A percentile compares a stretch with the other conserved stretches of the same genome.
Evolutionary conservation across 345 rosid species (phyloP).

Genomic region (Eucalyptus polybractea): DNA sequence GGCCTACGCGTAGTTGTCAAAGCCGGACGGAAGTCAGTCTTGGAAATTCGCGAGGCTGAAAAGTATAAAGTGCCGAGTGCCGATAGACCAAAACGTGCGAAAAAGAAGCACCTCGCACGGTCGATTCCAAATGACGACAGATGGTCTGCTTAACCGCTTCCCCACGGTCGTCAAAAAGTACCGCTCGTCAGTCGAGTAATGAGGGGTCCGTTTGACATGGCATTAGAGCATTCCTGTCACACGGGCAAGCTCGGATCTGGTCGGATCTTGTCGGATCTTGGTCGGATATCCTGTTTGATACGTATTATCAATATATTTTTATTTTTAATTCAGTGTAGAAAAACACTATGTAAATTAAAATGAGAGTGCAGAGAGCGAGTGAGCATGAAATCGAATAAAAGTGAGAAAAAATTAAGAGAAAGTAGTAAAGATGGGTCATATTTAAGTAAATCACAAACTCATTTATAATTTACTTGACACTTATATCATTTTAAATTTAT

Average conservation of each 20-base stretch:
- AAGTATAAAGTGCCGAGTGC: background rate
- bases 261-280: too few relatives aligned
- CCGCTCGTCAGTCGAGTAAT: background rate
- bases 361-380: accelerated
- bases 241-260: too few relatives aligned
- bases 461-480: too few relatives aligned
- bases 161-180: background rate
- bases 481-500: too few relatives aligned
- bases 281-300: too few relatives aligned
- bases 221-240: background rate
- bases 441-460: too few relatives aligned
- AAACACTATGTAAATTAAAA: too few relatives aligned
- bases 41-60: background rate
- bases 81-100: background rate
- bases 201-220: background rate
- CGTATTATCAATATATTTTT: too few relatives aligned
- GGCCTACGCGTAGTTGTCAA: background rate
- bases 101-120: background rate
- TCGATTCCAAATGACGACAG: background rate
- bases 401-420: too few relatives aligned
- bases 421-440: too few relatives aligned
- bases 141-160: background rate
- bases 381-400: accelerated
- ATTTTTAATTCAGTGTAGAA: too few relatives aligned
- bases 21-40: background rate